These are phyloP conservation scores for Alternaria sp. DNA, from an alignment of 2,329 filamentous ascomycete species.

Conservation along the genomic window DNA sequence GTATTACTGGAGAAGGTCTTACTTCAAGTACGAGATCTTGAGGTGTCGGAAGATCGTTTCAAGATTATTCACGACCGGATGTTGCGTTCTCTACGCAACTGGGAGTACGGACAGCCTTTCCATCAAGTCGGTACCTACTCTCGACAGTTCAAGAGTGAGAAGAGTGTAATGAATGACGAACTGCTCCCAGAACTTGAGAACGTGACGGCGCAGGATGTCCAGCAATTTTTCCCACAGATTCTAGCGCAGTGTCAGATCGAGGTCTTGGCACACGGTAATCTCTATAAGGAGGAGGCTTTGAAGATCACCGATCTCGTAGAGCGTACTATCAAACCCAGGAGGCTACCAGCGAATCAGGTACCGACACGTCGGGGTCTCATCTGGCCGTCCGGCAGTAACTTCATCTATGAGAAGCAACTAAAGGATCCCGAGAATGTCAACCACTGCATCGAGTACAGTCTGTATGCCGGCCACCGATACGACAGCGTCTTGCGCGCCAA, in stretches of 20 bases:
- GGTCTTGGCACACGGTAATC: conserved; percentile 86
- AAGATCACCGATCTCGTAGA: conserved; percentile 85
- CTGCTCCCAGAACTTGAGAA: conserved; percentile 77
- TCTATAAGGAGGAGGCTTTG: conserved; percentile 92
- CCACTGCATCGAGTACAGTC: conserved; percentile 60
- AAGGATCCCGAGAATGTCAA: conserved; percentile 86
- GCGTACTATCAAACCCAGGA: conserved; percentile 75
- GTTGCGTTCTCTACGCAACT: conserved; percentile 80
- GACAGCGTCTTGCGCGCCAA: conserved; percentile 78
- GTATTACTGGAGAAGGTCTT: conserved; percentile 91
- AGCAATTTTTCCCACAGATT: conserved; percentile 79
- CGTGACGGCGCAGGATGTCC: conserved; percentile 77
- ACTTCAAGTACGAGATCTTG: conserved; percentile 81
- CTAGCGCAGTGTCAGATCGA: conserved; percentile 88
- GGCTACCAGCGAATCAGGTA: conserved; percentile 80
- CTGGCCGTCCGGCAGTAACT: conserved; percentile 82
- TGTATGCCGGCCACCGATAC: conserved; percentile 56
- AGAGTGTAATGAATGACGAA: conserved; percentile 80
- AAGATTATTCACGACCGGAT: conserved; percentile 89
- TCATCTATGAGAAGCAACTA: conserved; percentile 79
- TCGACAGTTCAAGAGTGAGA: conserved; percentile 79
- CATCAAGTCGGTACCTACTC: conserved; percentile 86
- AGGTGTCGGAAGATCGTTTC: conserved; percentile 87
- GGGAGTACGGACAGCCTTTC: conserved; percentile 87
- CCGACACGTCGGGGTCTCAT: conserved; percentile 78